Evolutionary conservation across 2,329 filamentous ascomycete genomes (phyloP), one percentile per base, ranked within the genome.

Genomic region (Fusarium aywerte): DNA sequence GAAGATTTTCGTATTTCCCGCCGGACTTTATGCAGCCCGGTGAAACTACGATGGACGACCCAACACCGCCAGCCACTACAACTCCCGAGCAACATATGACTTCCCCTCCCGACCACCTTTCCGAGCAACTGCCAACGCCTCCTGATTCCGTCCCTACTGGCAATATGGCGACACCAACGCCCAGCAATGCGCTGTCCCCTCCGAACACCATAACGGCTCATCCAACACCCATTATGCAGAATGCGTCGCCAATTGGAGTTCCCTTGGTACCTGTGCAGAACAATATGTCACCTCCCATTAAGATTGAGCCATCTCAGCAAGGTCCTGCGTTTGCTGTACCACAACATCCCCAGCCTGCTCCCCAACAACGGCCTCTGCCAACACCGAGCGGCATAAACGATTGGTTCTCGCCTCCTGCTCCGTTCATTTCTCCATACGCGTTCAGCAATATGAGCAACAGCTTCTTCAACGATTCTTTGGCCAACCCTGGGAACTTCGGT

Each of bases 1-100:
- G 87, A 21, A 81, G 87, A 9, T 87, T 88, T 64, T 89, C 87
- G 16, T 88, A 89, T 68, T 89, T 89, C 66, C 87, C 88, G 11
- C 88, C 88, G 2, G 87, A 89, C 20, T 78, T 80, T 12, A 73
- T 72, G 29, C 76, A 80, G 18, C 65, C 74, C 13, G 73, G 74
- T 15, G 78, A 80, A 29, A 65, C 70, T 7, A 62, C 69, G 23
- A 66, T 74, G 5, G 79, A 81, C 16, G 78, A 81, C 39, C 64
- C 74, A 18, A 75, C 76, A 9, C 75, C 78, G 4, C 74, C 79
- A 21, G 74, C 76, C 16, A 73, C 74, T 8, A 65, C 71, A 12
- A 74, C 71, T 9, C 69, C 71, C 29, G 70, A 76, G n/a, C 69
- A 71, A n/a, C 65, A 66, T 29, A 67, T 75, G 29, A 59, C 72